Base-by-base conservation (phyloP, 495 filamentous ascomycete genomes). In the Penicillium subrubescens region DNA sequence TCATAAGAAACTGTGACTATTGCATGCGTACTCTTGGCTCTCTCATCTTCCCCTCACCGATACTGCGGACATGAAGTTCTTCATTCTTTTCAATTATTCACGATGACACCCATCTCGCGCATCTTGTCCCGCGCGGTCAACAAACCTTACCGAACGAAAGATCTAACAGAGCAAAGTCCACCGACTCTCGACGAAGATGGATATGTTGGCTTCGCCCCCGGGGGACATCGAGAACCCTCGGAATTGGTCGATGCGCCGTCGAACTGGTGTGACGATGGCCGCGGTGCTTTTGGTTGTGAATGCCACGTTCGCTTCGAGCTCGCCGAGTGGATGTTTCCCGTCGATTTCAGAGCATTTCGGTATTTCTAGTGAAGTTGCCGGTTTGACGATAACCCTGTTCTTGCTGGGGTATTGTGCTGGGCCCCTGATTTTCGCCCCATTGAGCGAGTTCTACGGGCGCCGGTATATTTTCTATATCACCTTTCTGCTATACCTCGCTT, bases 391-490 rank as follows among this genome's bases (percentile, higher is more conserved):
- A 41, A 84, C 83, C 3, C 68, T 86, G 3, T 86, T 84, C 67
- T 64, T 86, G 37, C 72, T 85, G 4, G 83, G 83, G 5, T 86
- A 85, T 67, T 78, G 79, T 44, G 75, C 70, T 17, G 84, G 84
- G 1, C 84, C 84, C 4, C 68, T 86, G 14, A 55, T 83, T 15
- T 84, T 83, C 56, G 82, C 83, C 2, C 84, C 84, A 0, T 59
- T 85, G 31, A 80, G 77, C 25, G 84, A 86, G 68, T 84, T 83
- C 59, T 84, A 81, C 60, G 84, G 84, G 23, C 75, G 83, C 33
- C 71, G 80, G 61, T 82, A 71, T 71, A 76, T 85, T 25, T 83
- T 82, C 62, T 77, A 81, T 46, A 61, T 75, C 37, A 77, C 75
- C 2, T 83, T 83, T 56, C 59, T 70, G 19, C 52, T 73, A 15